phyloP scores from a whole-genome alignment of 2,329 filamentous ascomycete genomes.

The Cordyceps militaris region DNA sequence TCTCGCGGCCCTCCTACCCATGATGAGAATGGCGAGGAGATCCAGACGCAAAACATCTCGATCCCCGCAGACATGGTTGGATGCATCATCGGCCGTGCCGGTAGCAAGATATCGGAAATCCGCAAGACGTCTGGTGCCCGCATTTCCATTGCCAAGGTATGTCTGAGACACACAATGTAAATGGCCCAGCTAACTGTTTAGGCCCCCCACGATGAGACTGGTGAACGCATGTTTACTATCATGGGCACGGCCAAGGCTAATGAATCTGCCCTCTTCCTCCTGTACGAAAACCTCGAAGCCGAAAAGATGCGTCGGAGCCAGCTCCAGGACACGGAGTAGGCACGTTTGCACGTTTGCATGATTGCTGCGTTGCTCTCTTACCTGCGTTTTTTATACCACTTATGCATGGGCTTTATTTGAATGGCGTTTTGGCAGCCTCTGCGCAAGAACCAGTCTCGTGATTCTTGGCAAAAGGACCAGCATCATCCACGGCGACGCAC shows the following conservation, averaged over 20 bases:
- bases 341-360: slow-evolving; percentile 17
- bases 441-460: slow-evolving; percentile 30
- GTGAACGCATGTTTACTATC: slow-evolving; percentile 99
- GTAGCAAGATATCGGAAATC: slow-evolving; percentile 98
- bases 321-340: slow-evolving; percentile 49
- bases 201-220: slow-evolving; percentile 90
- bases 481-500: slow-evolving; percentile 30
- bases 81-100: slow-evolving; percentile 93
- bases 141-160: slow-evolving; percentile 86
- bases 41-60: slow-evolving; percentile 98
- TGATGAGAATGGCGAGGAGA: slow-evolving; percentile 93
- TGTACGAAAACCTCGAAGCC: slow-evolving; percentile 98
- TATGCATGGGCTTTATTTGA: slow-evolving; percentile 31
- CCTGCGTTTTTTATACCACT: slow-evolving; percentile 23
- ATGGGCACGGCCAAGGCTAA: slow-evolving; percentile 92
- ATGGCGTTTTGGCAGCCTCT: slow-evolving; percentile 46
- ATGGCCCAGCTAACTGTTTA: not conserved
- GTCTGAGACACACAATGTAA: not conserved
- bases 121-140: slow-evolving; percentile 92
- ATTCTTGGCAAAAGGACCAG: slow-evolving; percentile 36
- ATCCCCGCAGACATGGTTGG: slow-evolving; percentile 99
- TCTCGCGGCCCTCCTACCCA: slow-evolving; percentile 77
- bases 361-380: slow-evolving; percentile 9
- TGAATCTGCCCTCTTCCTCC: slow-evolving; percentile 88
- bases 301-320: slow-evolving; percentile 98